Evolutionary conservation across 2,329 filamentous ascomycete species (phyloP).

Genomic region (Ophiocordyceps camponoti-saundersi): DNA sequence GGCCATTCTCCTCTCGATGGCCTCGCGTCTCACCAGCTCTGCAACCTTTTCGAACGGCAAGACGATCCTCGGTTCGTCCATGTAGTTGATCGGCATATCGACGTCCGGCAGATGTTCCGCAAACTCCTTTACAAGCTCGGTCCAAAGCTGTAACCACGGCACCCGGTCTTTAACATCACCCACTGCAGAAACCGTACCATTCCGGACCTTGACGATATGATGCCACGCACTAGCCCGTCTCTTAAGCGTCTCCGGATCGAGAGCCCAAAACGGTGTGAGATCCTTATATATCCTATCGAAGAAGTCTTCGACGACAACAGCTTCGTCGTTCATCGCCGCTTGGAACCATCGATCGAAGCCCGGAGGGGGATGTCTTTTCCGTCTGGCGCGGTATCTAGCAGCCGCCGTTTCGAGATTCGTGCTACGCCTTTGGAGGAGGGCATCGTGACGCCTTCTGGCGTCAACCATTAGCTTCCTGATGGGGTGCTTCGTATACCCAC

Average conservation of each 20-base stretch:
- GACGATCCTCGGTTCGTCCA: conserved; percentile 46
- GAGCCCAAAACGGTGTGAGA: conserved; percentile 41
- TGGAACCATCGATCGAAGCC: conserved; percentile 45
- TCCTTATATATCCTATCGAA: conserved; percentile 50
- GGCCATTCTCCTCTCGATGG: conserved; percentile 22
- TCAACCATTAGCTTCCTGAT: no score
- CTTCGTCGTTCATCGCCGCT: conserved; percentile 32
- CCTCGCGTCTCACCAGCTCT: conserved; percentile 29
- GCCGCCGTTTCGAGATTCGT: conserved; percentile 19
- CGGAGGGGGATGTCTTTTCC: conserved; percentile 44
- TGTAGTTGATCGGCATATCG: conserved; percentile 48
- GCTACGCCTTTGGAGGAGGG: no score
- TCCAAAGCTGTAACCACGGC: conserved; percentile 30
- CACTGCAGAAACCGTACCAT: conserved; percentile 20
- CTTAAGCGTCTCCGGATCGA: conserved; percentile 23
- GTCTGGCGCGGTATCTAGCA: conserved; percentile 33
- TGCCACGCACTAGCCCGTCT: conserved; percentile 23
- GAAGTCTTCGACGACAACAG: conserved; percentile 43
- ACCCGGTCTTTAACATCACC: conserved; percentile 22
- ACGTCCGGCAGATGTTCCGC: conserved; percentile 41
- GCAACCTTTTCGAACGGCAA: conserved; percentile 41
- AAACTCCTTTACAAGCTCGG: conserved; percentile 31
- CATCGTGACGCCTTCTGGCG: no score
- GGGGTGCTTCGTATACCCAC: no score
- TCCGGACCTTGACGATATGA: conserved; percentile 28